Conservation (phyloP, 768 basidiomycete genomes). For the Russula vinacea region DNA sequence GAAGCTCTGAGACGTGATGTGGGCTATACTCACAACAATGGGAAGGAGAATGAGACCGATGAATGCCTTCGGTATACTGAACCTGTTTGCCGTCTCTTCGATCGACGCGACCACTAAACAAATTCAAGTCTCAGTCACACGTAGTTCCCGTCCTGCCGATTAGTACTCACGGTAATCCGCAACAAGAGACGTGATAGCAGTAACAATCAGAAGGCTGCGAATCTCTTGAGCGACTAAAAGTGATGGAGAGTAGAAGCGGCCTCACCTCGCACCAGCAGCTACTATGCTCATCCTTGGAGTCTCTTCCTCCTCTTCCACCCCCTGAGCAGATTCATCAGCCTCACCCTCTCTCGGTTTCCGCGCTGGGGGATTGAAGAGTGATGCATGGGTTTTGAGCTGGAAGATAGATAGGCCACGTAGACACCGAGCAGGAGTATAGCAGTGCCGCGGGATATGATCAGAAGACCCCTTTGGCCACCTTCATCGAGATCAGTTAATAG, state of each 20-base stretch:
- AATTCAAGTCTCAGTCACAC: slow-evolving; percentile 9
- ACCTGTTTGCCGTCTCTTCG: slow-evolving; percentile 82
- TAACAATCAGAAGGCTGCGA: slow-evolving; percentile 64
- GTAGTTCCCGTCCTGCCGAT: neutral
- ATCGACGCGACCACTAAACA: slow-evolving; percentile 80
- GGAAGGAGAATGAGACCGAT: slow-evolving; percentile 86
- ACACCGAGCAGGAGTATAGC: slow-evolving; percentile 69
- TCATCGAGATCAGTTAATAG: slow-evolving; percentile 32
- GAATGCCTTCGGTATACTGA: slow-evolving; percentile 78
- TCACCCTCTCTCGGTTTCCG: neutral
- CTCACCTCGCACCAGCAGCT: slow-evolving; percentile 57
- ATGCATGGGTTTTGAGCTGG: slow-evolving; percentile 60
- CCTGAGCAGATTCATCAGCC: slow-evolving; percentile 8
- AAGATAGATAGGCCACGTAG: slow-evolving; percentile 49
- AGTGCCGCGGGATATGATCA: slow-evolving; percentile 77
- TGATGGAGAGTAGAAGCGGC: slow-evolving; percentile 3
- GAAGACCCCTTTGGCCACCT: slow-evolving; percentile 46
- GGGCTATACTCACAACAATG: slow-evolving; percentile 59
- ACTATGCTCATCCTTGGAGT: slow-evolving; percentile 62
- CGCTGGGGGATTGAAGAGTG: slow-evolving; percentile 48
- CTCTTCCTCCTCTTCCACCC: slow-evolving; percentile 43
- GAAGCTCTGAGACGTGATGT: neutral
- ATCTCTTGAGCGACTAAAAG: slow-evolving; percentile 5
- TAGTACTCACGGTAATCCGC: slow-evolving; percentile 75
- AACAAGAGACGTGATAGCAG: slow-evolving; percentile 81